These are phyloP conservation scores for Vaccinium myrtillus DNA, from an alignment of 148 eudicot genomes.

Conservation along the genomic window DNA sequence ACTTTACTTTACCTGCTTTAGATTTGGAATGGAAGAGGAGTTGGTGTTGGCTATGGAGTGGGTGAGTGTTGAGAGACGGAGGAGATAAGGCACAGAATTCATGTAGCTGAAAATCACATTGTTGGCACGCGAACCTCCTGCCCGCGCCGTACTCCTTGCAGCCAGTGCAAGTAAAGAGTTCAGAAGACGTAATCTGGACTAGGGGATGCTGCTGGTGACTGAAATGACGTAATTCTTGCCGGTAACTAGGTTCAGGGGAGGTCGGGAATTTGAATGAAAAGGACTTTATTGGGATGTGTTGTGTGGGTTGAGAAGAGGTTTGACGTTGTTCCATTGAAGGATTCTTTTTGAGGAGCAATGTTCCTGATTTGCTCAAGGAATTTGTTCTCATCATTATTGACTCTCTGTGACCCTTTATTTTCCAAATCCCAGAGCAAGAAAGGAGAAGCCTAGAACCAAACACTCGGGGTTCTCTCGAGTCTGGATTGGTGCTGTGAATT, in stretches of 20 bases:
- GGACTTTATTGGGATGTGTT: background rate
- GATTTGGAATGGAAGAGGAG: slow-evolving; percentile 62
- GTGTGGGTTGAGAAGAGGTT: background rate
- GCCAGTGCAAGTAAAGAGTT: slow-evolving; percentile 59
- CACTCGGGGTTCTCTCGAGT: background rate
- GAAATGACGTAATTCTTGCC: slow-evolving; percentile 25
- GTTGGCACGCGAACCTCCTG: slow-evolving; percentile 60
- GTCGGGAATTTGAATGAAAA: slow-evolving; percentile 24
- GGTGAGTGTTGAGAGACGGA: slow-evolving; percentile 57
- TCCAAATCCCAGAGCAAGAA: background rate
- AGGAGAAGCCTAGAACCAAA: background rate
- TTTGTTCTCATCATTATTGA: slow-evolving; percentile 4
- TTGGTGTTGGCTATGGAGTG: slow-evolving; percentile 80
- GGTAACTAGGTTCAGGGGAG: slow-evolving; percentile 32
- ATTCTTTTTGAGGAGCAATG: background rate
- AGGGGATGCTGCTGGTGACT: slow-evolving; percentile 58
- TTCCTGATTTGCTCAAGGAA: slow-evolving; percentile 1
- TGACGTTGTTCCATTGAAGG: background rate
- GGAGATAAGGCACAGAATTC: slow-evolving; percentile 92
- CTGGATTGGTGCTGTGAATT: slow-evolving; percentile 17
- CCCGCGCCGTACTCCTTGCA: slow-evolving; percentile 90
- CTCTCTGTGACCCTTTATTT: background rate
- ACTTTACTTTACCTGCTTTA: slow-evolving; percentile 29
- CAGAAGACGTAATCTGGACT: slow-evolving; percentile 33
- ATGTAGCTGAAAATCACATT: slow-evolving; percentile 85